A percentile compares a stretch with the other conserved stretches of the same genome.
Conservation (phyloP, 2,329 filamentous ascomycete species). For the Exophiala sp. region DNA sequence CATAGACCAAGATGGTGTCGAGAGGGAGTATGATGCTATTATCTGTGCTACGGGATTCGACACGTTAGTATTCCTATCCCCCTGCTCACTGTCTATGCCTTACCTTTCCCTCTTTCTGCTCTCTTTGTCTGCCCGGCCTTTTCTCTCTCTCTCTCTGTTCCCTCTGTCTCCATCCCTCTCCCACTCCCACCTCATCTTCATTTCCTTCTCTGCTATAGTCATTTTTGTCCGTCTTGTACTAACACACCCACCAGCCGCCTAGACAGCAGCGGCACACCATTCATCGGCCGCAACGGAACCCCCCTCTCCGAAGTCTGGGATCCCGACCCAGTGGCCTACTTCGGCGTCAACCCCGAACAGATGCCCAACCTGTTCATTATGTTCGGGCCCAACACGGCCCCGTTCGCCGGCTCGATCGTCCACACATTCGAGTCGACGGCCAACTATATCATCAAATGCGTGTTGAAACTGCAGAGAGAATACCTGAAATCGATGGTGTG, state of each 20-base stretch:
- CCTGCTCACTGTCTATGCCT: too few relatives aligned
- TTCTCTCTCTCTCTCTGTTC: background rate
- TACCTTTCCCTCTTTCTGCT: too few relatives aligned
- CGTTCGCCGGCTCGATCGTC: background rate
- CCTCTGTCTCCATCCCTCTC: background rate
- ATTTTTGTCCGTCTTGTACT: too few relatives aligned
- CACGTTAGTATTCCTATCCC: too few relatives aligned
- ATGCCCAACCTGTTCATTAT: conserved; percentile 35
- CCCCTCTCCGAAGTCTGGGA: conserved; percentile 33
- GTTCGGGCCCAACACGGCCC: conserved; percentile 27
- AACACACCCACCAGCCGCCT: conserved; percentile 13
- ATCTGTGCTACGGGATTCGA: conserved; percentile 38
- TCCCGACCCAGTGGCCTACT: conserved; percentile 33
- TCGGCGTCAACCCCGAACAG: conserved; percentile 22
- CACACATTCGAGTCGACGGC: conserved; percentile 2
- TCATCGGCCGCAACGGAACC: conserved; percentile 31
- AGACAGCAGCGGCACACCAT: conserved; percentile 30
- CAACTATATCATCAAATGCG: conserved; percentile 2
- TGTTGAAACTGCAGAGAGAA: conserved; percentile 9
- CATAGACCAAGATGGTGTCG: conserved; percentile 18
- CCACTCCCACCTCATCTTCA: background rate
- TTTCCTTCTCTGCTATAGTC: too few relatives aligned
- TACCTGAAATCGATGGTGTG: conserved; percentile 11
- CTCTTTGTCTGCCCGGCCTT: background rate
- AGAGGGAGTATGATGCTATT: conserved; percentile 20